Evolutionary conservation across 192 early-diverging fungal species (phyloP).

Genomic region (Coemansia nantahalensis): DNA sequence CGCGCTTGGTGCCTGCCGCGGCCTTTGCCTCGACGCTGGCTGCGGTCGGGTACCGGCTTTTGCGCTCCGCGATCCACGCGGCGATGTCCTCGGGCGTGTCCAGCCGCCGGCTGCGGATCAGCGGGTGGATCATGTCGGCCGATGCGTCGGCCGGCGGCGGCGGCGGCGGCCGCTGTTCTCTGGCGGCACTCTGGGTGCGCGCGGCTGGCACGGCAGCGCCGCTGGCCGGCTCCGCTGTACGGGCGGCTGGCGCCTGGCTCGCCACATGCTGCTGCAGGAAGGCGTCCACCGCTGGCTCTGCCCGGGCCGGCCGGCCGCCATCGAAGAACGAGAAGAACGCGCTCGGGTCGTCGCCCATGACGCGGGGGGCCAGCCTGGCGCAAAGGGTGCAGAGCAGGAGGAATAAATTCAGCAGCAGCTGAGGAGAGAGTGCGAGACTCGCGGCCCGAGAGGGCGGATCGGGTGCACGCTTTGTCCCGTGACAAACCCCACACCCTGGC

Average conservation of each 20-base stretch:
- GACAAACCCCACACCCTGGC: no score
- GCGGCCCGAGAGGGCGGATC: no score
- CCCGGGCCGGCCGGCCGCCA: neutral
- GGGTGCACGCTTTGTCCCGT: no score
- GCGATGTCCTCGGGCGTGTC: constrained; percentile 71
- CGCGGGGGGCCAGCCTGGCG: no score
- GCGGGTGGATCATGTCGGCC: constrained; percentile 25
- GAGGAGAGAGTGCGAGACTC: no score
- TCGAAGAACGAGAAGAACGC: constrained; percentile 13
- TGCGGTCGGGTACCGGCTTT: constrained; percentile 73
- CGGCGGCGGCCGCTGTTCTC: neutral
- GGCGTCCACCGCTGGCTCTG: constrained; percentile 7
- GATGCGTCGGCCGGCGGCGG: neutral
- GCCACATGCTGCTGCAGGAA: constrained; percentile 16
- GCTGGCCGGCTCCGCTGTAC: neutral
- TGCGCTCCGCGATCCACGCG: constrained; percentile 81
- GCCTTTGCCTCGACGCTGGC: constrained; percentile 64
- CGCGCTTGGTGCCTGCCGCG: constrained; percentile 18
- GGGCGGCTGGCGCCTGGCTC: neutral
- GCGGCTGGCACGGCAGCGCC: no score
- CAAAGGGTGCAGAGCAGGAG: no score
- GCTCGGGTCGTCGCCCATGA: neutral
- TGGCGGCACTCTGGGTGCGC: no score
- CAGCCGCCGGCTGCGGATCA: constrained; percentile 45
- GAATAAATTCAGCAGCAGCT: no score